Percentiles rank a stretch among this genome's conserved stretches.
Conservation (phyloP, 768 basidiomycete genomes). For the Dentipellis fragilis region DNA sequence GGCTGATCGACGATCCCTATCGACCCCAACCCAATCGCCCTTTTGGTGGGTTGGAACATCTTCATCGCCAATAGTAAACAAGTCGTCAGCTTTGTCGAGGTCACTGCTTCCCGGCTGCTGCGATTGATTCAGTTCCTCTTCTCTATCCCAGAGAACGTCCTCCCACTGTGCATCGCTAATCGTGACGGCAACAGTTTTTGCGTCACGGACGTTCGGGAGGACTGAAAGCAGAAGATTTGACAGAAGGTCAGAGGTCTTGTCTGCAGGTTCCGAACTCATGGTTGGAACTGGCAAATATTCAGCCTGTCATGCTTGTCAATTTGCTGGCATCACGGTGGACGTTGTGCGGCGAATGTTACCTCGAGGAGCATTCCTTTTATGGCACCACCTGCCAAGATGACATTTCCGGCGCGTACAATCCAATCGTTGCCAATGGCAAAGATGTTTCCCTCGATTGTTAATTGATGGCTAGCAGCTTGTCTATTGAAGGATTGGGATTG, state of each 20-base stretch:
- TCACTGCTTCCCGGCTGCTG: constrained; percentile 15
- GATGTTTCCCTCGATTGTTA: constrained; percentile 65
- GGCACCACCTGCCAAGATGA: constrained; percentile 62
- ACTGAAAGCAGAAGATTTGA: constrained; percentile 69
- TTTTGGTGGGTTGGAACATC: constrained; percentile 36
- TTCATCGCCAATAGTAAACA: constrained; percentile 55
- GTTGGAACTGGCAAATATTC: constrained; percentile 74
- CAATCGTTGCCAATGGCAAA: constrained; percentile 75
- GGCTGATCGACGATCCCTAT: constrained; percentile 71
- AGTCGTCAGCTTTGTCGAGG: constrained; percentile 30
- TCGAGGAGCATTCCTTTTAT: constrained; percentile 81
- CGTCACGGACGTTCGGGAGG: constrained; percentile 62
- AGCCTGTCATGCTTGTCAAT: constrained; percentile 33
- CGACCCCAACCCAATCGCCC: constrained; percentile 71
- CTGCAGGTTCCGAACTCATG: constrained; percentile 50
- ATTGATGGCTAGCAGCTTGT: constrained; percentile 47
- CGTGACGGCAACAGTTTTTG: constrained; percentile 68
- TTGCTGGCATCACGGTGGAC: background rate
- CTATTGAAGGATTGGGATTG: constrained; percentile 28
- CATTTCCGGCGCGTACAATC: constrained; percentile 73
- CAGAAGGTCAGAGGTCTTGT: constrained; percentile 63
- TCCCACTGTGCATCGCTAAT: constrained; percentile 75
- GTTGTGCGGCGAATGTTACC: constrained; percentile 28
- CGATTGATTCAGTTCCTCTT: constrained; percentile 41
- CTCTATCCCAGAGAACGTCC: constrained; percentile 68